Evolutionary conservation across 108 stramenopile species (phyloP).

Genomic region (Aurantiochytrium sp.): DNA sequence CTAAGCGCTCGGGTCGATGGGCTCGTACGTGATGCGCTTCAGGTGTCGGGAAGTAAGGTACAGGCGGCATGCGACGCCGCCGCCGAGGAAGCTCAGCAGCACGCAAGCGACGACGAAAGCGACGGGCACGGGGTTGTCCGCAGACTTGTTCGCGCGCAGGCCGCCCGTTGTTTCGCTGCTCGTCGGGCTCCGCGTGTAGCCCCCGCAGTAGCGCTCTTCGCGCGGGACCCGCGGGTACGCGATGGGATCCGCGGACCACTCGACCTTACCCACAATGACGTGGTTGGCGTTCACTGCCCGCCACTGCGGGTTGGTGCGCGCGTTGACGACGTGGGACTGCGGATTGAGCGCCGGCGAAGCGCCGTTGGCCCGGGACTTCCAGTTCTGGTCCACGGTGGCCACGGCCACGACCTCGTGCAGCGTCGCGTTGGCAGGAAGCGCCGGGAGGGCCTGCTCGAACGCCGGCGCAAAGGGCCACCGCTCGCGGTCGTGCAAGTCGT

Average conservation of each 20-base stretch:
- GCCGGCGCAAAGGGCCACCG: slow-evolving; percentile 40
- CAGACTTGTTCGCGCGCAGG: too few relatives aligned
- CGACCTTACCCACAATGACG: slow-evolving; percentile 65
- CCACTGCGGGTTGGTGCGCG: slow-evolving; percentile 77
- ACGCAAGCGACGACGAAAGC: too few relatives aligned
- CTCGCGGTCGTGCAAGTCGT: slow-evolving; percentile 13
- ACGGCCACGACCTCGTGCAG: slow-evolving; percentile 27
- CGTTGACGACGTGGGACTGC: slow-evolving; percentile 81
- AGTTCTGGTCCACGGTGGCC: slow-evolving; percentile 34
- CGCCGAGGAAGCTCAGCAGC: too few relatives aligned
- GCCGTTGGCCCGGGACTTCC: neutral
- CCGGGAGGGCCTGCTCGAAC: neutral
- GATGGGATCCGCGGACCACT: slow-evolving; percentile 67
- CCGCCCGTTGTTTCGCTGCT: too few relatives aligned
- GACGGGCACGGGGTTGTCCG: too few relatives aligned
- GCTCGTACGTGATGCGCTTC: too few relatives aligned
- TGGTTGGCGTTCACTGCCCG: slow-evolving; percentile 56
- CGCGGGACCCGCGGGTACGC: neutral
- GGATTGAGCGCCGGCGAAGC: slow-evolving; percentile 42
- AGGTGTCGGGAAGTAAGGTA: too few relatives aligned
- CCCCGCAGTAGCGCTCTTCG: neutral
- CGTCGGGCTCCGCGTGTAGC: too few relatives aligned
- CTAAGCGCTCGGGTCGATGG: too few relatives aligned
- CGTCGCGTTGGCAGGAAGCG: neutral
- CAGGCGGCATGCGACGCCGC: too few relatives aligned